Evolutionary conservation across 148 eudicot species (phyloP).

Genomic region (Chenopodium formosanum): DNA sequence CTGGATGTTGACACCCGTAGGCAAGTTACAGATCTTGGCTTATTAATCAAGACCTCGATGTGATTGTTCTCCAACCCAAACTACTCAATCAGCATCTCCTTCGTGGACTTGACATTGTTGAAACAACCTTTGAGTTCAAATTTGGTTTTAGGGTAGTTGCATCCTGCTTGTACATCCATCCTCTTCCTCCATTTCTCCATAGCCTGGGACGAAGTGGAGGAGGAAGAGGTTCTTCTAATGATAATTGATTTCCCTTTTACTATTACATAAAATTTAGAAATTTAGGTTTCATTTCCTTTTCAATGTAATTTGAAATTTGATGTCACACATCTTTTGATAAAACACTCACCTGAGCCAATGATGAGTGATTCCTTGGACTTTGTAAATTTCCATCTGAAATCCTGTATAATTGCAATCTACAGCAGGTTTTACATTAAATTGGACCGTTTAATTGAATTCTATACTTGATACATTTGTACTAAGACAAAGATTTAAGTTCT

Average conservation of each 20-base stretch:
- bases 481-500: neutral
- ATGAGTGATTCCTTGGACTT: neutral
- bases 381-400: neutral
- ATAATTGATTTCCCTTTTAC: neutral
- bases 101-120: conserved; percentile 44
- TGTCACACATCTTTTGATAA: neutral
- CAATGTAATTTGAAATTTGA: conserved; percentile 6
- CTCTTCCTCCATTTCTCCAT: neutral
- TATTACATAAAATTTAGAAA: neutral
- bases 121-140: conserved; percentile 46
- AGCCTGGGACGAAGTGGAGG: neutral
- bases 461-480: neutral
- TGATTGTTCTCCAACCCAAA: conserved; percentile 33
- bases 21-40: neutral
- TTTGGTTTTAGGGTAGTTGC: conserved; percentile 27
- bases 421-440: neutral
- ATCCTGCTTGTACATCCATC: conserved; percentile 1
- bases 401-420: neutral
- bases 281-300: neutral
- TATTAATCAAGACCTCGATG: conserved; percentile 12
- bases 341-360: neutral
- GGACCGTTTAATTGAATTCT: neutral
- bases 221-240: neutral
- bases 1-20: neutral
- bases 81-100: conserved; percentile 32